Evolutionary conservation across 192 early-diverging fungal species (phyloP).

Genomic region (Gryganskiella cystojenkinii): DNA sequence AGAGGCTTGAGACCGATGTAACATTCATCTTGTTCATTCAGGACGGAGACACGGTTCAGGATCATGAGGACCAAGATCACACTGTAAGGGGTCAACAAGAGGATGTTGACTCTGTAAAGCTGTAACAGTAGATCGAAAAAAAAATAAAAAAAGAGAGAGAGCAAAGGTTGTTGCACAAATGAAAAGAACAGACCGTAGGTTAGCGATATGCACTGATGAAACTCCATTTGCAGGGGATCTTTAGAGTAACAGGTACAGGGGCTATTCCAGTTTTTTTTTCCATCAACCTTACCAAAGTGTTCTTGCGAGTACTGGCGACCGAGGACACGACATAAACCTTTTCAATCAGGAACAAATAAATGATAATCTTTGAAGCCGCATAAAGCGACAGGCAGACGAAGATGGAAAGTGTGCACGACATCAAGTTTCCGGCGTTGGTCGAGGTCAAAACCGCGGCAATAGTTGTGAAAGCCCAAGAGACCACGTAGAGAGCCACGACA

Average conservation of each 20-base stretch:
- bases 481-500: constrained; percentile 52
- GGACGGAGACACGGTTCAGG: constrained; percentile 24
- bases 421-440: constrained; percentile 55
- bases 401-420: constrained; percentile 52
- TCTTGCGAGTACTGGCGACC: constrained; percentile 31
- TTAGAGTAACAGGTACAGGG: no score
- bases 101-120: constrained; percentile 34
- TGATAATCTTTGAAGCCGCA: constrained; percentile 53
- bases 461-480: constrained; percentile 58
- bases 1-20: constrained; percentile 30
- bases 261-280: no score
- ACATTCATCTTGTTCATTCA: constrained; percentile 33
- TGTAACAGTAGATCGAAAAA: not conserved
- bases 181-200: not conserved
- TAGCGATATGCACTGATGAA: no score
- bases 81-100: constrained; percentile 34
- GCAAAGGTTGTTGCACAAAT: not conserved
- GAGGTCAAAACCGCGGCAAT: constrained; percentile 52
- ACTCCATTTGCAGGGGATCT: no score
- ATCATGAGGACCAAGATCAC: constrained; percentile 38
- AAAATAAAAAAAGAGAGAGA: no score
- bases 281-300: constrained; percentile 33
- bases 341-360: constrained; percentile 63
- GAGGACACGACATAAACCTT: constrained; percentile 42
- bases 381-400: constrained; percentile 55